These are phyloP conservation scores for Saccharomycopsis javanensis DNA, from an alignment of 805 yeast species.

Conservation along the genomic window DNA sequence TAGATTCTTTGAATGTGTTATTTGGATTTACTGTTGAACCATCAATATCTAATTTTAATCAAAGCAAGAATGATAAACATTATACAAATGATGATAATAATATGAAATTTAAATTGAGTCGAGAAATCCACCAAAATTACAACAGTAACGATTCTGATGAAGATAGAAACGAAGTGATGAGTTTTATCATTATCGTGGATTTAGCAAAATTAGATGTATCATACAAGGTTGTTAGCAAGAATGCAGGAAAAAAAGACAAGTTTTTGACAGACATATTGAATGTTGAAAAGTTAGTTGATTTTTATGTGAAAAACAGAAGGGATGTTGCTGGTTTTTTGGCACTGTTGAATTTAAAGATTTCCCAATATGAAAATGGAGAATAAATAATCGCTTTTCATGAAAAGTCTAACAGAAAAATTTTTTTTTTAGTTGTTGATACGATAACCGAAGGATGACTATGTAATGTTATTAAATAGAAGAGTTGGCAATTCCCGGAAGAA, in stretches of 20 bases:
- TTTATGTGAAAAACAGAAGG: constrained; percentile 42
- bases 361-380: background rate
- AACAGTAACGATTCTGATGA: constrained; percentile 24
- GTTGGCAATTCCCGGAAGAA: no score
- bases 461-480: no score
- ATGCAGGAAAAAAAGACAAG: constrained; percentile 27
- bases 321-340: constrained; percentile 63
- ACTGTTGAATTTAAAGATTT: background rate
- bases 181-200: constrained; percentile 18
- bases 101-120: constrained; percentile 13
- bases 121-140: constrained; percentile 23
- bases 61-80: constrained; percentile 15
- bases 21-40: constrained; percentile 64
- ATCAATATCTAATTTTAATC: constrained; percentile 19
- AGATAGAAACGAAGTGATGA: background rate
- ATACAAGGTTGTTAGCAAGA: constrained; percentile 45
- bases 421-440: no score
- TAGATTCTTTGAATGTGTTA: constrained; percentile 54
- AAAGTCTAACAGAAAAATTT: no score
- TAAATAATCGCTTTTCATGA: no score
- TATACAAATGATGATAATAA: constrained; percentile 6
- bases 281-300: constrained; percentile 48
- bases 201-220: constrained; percentile 45
- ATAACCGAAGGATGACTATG: no score
- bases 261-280: constrained; percentile 29